Conservation (phyloP, 768 basidiomycete genomes). For the Termitomyces sp. region DNA sequence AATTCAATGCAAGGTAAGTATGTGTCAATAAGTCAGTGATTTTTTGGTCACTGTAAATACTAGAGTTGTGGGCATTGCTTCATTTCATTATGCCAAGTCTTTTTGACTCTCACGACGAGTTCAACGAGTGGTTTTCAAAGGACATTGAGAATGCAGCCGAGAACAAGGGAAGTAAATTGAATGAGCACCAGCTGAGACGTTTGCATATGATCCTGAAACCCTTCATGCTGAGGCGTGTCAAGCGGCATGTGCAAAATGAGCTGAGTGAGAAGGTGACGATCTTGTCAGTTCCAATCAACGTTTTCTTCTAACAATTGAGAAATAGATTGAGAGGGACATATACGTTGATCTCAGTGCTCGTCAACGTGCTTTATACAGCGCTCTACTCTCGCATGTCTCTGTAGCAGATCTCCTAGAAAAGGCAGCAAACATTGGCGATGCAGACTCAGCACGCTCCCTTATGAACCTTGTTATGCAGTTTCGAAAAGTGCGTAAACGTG, state of each 20-base stretch:
- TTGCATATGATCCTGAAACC: slow-evolving; percentile 99
- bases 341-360: slow-evolving; percentile 92
- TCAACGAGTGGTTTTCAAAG: slow-evolving; percentile 99
- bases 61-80: slow-evolving; percentile 95
- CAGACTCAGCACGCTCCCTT: slow-evolving; percentile 85
- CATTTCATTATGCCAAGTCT: slow-evolving; percentile 99
- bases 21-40: not conserved
- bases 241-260: slow-evolving; percentile 99
- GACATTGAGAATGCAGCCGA: slow-evolving; percentile 95
- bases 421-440: slow-evolving; percentile 87
- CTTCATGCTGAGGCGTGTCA: slow-evolving; percentile 97
- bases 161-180: slow-evolving; percentile 86
- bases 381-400: slow-evolving; percentile 87
- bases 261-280: slow-evolving; percentile 87
- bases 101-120: slow-evolving; percentile 99
- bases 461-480: slow-evolving; percentile 99
- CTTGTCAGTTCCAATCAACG: not conserved
- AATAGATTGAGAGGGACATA: slow-evolving; percentile 94
- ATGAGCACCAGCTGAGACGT: slow-evolving; percentile 91
- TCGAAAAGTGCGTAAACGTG: slow-evolving; percentile 65
- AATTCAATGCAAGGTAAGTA: slow-evolving; percentile 95
- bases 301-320: not conserved
- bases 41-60: slow-evolving; percentile 2
- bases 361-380: slow-evolving; percentile 87
- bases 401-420: slow-evolving; percentile 92